Conservation (phyloP, 768 basidiomycete species). For the Kwoniella newhampshirensis region DNA sequence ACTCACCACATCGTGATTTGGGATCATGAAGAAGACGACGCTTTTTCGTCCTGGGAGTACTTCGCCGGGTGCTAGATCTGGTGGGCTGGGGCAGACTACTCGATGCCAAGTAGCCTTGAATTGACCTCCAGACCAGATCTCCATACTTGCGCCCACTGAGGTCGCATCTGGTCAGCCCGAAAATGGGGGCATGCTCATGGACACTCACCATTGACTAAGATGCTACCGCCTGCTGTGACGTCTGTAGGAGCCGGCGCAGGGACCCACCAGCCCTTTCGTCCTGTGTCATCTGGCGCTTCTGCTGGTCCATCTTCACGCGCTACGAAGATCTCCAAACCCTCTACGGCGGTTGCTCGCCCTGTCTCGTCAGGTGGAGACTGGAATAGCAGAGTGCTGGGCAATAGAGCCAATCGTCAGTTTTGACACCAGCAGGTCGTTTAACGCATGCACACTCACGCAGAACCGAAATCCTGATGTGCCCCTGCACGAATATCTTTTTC, state of each 20-base stretch:
- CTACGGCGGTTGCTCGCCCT: slow-evolving; percentile 5
- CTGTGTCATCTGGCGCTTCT: slow-evolving; percentile 3
- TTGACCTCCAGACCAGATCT: slow-evolving; percentile 10
- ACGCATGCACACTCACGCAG: background rate
- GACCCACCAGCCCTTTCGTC: slow-evolving; percentile 8
- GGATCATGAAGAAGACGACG: slow-evolving; percentile 11
- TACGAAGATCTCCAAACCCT: slow-evolving; percentile 13
- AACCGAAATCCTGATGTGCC: slow-evolving; percentile 11
- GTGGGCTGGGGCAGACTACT: slow-evolving; percentile 4
- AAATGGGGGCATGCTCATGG: too few relatives aligned
- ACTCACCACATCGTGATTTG: slow-evolving; percentile 7
- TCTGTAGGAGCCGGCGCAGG: slow-evolving; percentile 4
- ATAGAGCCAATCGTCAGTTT: background rate
- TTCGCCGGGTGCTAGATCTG: background rate
- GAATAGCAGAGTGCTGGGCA: slow-evolving; percentile 5
- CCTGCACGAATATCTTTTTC: slow-evolving; percentile 9
- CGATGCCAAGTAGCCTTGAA: slow-evolving; percentile 16
- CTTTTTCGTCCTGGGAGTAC: slow-evolving; percentile 6
- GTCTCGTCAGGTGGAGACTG: slow-evolving; percentile 5
- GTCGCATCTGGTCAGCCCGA: background rate
- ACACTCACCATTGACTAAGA: slow-evolving; percentile 8
- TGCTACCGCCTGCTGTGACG: slow-evolving; percentile 3
- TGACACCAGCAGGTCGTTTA: background rate
- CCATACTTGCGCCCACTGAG: slow-evolving; percentile 10
- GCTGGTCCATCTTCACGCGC: slow-evolving; percentile 1